These are phyloP conservation scores for Eucalyptus leucophloia DNA, from an alignment of 345 rosid genomes.

Conservation along the genomic window DNA sequence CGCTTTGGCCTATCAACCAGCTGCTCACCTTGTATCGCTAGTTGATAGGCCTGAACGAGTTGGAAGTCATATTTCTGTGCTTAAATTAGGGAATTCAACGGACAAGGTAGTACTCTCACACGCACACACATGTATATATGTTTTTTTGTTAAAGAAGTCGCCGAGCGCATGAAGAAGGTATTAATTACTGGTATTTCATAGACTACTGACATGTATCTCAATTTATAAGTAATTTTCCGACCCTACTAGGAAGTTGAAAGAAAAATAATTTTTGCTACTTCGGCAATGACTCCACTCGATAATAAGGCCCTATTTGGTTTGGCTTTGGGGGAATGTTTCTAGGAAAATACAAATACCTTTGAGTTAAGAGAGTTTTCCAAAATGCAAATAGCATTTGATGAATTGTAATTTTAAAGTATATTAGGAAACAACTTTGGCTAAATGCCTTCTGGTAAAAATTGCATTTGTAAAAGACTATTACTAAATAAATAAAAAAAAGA, in stretches of 20 bases:
- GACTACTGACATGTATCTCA: not conserved
- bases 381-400: accelerated
- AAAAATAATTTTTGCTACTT: not conserved
- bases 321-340: too few relatives aligned
- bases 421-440: too few relatives aligned
- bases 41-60: too few relatives aligned
- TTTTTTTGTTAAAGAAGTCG: not conserved
- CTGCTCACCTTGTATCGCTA: too few relatives aligned
- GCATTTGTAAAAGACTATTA: too few relatives aligned
- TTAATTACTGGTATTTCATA: not conserved
- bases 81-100: not conserved
- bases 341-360: accelerated
- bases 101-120: not conserved
- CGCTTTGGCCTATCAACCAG: too few relatives aligned
- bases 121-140: too few relatives aligned
- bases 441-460: too few relatives aligned
- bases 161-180: not conserved
- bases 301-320: accelerated
- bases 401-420: too few relatives aligned
- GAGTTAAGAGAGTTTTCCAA: accelerated
- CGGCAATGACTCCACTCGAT: not conserved
- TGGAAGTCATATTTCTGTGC: not conserved
- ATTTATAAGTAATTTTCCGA: not conserved
- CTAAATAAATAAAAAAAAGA: too few relatives aligned
- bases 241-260: not conserved